Conservation (phyloP, 805 yeast species). For the Hanseniaspora jakobsenii region DNA sequence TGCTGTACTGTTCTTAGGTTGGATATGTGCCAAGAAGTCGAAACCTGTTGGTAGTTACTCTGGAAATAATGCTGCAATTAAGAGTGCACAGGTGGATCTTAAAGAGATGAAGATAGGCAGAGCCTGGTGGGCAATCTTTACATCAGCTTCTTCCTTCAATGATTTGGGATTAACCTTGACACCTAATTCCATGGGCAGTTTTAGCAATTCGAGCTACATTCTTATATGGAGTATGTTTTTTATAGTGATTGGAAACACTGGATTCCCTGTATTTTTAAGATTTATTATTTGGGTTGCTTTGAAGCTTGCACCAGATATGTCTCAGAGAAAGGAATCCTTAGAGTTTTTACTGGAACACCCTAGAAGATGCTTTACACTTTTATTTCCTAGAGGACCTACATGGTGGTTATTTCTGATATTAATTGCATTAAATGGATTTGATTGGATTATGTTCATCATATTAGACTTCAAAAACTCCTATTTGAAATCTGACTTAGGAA, state of each 20-base stretch:
- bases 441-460: slow-evolving; percentile 66
- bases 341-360: slow-evolving; percentile 90
- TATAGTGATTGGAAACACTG: slow-evolving; percentile 86
- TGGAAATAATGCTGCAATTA: slow-evolving; percentile 22
- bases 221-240: slow-evolving; percentile 54
- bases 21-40: slow-evolving; percentile 34
- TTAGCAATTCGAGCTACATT: slow-evolving; percentile 51
- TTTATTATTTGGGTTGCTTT: slow-evolving; percentile 70
- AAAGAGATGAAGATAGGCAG: slow-evolving; percentile 52
- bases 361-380: slow-evolving; percentile 84
- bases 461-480: slow-evolving; percentile 52
- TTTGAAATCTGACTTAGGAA: slow-evolving; percentile 30
- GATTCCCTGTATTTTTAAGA: slow-evolving; percentile 76
- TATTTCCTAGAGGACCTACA: slow-evolving; percentile 86
- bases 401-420: slow-evolving; percentile 84
- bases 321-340: slow-evolving; percentile 57
- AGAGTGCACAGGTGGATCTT: slow-evolving; percentile 30
- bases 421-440: slow-evolving; percentile 59
- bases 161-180: slow-evolving; percentile 78
- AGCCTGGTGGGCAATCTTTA: slow-evolving; percentile 89
- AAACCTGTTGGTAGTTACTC: background rate
- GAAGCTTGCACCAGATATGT: slow-evolving; percentile 53
- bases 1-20: slow-evolving; percentile 45
- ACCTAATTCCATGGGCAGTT: slow-evolving; percentile 65
- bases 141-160: slow-evolving; percentile 66